phyloP scores from a whole-genome alignment of 257 asterid species.

The Apocynum venetum region DNA sequence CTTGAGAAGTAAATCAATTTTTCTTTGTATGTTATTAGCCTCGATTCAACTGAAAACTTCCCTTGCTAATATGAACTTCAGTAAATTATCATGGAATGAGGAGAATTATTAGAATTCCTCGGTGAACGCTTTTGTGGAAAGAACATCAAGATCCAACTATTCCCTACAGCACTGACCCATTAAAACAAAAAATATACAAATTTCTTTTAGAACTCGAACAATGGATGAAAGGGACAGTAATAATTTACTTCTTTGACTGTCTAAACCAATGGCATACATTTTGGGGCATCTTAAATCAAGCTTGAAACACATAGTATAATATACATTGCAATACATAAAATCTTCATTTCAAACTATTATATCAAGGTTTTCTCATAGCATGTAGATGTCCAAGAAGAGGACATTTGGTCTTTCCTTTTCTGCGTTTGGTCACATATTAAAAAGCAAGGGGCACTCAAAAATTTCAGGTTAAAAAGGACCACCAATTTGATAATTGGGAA shows the following conservation, averaged over 20 bases:
- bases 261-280: background rate
- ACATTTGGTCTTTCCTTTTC: background rate
- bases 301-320: background rate
- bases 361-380: background rate
- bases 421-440: background rate
- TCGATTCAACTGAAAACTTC: background rate
- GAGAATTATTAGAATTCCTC: background rate
- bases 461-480: background rate
- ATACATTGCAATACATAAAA: background rate
- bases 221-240: background rate
- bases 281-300: background rate
- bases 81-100: background rate
- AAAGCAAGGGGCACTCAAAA: background rate
- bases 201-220: background rate
- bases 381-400: background rate
- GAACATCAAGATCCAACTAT: background rate
- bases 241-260: background rate
- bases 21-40: background rate
- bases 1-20: background rate
- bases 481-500: background rate
- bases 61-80: background rate
- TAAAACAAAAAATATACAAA: no score
- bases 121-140: background rate
- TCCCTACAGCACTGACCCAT: background rate
- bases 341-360: background rate